Percentiles rank a stretch among this genome's conserved stretches.
Evolutionary conservation across 1,139 yeast genomes (phyloP).

Genomic region (Candida sojae): DNA sequence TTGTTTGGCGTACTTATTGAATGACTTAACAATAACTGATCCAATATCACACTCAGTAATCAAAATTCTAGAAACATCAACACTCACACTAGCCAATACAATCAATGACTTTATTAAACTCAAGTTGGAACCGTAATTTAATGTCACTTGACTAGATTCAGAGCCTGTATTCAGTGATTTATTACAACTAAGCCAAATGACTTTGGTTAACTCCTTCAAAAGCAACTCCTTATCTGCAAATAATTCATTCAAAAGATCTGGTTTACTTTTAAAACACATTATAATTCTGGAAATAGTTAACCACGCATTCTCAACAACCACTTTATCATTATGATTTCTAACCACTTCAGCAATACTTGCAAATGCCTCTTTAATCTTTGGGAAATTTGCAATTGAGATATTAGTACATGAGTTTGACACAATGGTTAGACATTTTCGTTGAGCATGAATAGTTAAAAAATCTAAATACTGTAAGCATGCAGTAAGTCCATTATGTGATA

Average conservation of each 20-base stretch:
- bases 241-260: conserved; percentile 49
- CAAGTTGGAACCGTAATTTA: conserved; percentile 34
- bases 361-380: conserved; percentile 56
- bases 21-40: conserved; percentile 41
- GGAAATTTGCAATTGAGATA: conserved; percentile 46
- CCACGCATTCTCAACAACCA: conserved; percentile 72
- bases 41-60: conserved; percentile 44
- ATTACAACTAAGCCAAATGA: conserved; percentile 31
- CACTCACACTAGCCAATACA: conserved; percentile 37
- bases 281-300: conserved; percentile 65
- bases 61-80: conserved; percentile 41
- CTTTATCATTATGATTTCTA: conserved; percentile 56
- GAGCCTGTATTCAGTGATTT: conserved; percentile 21
- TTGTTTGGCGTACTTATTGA: conserved; percentile 39
- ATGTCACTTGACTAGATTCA: conserved; percentile 21
- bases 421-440: conserved; percentile 75
- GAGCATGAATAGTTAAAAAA: conserved; percentile 88
- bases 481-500: conserved; percentile 61
- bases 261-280: conserved; percentile 49
- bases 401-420: conserved; percentile 74
- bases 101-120: conserved; percentile 46
- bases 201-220: conserved; percentile 27
- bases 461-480: conserved; percentile 78
- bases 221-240: conserved; percentile 30
- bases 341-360: conserved; percentile 66